Evolutionary conservation across 176 grass and related monocot species (phyloP).

Genomic region (Ensete glaucum): DNA sequence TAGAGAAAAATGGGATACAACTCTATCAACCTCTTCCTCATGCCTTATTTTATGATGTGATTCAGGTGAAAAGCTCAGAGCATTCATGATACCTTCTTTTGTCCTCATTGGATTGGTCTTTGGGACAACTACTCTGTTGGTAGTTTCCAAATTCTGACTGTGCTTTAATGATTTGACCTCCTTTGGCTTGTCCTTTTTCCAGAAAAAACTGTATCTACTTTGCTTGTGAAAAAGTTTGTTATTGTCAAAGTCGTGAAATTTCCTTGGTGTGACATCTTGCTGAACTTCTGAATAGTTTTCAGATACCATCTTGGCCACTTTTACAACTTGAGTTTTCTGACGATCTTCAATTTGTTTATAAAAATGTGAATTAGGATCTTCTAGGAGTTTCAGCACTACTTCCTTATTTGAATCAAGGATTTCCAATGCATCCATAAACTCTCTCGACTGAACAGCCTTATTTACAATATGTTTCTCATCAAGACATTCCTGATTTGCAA

Average conservation of each 20-base stretch:
- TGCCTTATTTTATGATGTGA: slow-evolving; percentile 27
- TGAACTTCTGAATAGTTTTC: slow-evolving; percentile 28
- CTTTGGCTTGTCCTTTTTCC: slow-evolving; percentile 45
- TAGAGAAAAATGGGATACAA: slow-evolving; percentile 17
- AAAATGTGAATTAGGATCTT: slow-evolving; percentile 56
- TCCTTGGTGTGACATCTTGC: slow-evolving; percentile 17
- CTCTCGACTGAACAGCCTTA: slow-evolving; percentile 36
- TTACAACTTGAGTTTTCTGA: slow-evolving; percentile 30
- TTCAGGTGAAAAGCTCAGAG: slow-evolving; percentile 35
- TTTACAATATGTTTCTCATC: slow-evolving; percentile 21
- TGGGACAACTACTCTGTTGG: slow-evolving; percentile 78
- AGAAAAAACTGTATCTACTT: slow-evolving; percentile 45
- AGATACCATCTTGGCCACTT: slow-evolving; percentile 22
- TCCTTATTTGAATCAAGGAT: slow-evolving; percentile 51
- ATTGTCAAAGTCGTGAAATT: slow-evolving; percentile 22
- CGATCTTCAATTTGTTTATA: slow-evolving; percentile 46
- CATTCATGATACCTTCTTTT: neutral
- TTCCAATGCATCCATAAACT: slow-evolving; percentile 46
- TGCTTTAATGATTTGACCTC: slow-evolving; percentile 27
- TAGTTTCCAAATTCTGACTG: slow-evolving; percentile 33
- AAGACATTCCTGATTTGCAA: slow-evolving; percentile 44
- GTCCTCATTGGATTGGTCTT: slow-evolving; percentile 43
- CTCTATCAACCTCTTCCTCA: slow-evolving; percentile 38
- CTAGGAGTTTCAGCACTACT: slow-evolving; percentile 56
- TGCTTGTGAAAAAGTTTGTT: slow-evolving; percentile 21